Percentiles rank a stretch among this genome's conserved stretches.
phyloP scores from a whole-genome alignment of 2,329 filamentous ascomycete species.

The Geosmithia flava region DNA sequence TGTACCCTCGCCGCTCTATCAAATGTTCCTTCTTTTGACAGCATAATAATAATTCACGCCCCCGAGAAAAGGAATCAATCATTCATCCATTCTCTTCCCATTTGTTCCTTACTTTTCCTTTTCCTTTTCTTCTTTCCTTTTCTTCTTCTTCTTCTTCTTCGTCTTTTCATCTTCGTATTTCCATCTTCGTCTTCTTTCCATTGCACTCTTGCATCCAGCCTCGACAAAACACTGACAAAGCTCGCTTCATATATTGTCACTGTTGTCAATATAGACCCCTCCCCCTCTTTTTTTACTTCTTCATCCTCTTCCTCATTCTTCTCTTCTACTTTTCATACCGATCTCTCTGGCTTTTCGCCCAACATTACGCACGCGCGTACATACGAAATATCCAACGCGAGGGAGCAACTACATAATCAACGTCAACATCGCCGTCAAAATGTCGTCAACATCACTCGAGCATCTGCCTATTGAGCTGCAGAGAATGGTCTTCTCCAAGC shows the following conservation, averaged over 20 bases:
- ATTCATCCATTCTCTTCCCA: not conserved
- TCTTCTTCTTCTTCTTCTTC: not conserved
- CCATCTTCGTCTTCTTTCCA: too few species aligned
- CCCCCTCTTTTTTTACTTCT: not conserved
- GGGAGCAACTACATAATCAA: not conserved
- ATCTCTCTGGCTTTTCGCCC: not conserved
- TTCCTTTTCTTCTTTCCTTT: not conserved
- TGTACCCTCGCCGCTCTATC: not conserved
- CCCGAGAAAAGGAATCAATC: not conserved
- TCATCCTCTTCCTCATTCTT: not conserved
- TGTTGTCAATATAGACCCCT: not conserved
- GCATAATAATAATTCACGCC: not conserved
- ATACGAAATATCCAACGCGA: not conserved
- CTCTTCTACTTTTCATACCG: not conserved
- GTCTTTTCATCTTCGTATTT: not conserved
- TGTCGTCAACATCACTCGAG: conserved; percentile 15
- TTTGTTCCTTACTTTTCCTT: not conserved
- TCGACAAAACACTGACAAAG: too few species aligned
- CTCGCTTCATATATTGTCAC: too few species aligned
- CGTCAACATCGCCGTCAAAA: not conserved
- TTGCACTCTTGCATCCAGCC: too few species aligned
- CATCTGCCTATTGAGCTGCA: conserved; percentile 20
- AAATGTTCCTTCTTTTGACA: not conserved
- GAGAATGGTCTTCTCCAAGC: conserved; percentile 16
- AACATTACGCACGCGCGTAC: not conserved